These are phyloP conservation scores for Phytophthora fragariae DNA, from an alignment of 352 stramenopile species.

Conservation along the genomic window DNA sequence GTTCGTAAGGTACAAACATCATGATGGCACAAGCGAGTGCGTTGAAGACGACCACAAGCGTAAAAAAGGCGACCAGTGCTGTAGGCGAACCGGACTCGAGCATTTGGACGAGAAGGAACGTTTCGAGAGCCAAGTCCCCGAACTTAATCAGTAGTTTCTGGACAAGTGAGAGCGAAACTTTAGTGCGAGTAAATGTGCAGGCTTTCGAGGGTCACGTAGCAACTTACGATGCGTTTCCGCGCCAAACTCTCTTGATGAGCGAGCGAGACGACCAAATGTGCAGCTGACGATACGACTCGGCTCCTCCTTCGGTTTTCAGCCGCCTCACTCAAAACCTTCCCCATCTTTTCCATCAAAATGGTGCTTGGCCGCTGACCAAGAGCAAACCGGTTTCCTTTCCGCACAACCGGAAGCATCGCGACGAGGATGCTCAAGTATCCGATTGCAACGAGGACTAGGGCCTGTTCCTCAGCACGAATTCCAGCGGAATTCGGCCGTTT, in stretches of 20 bases:
- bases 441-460: neutral
- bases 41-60: constrained; percentile 20
- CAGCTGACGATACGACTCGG: neutral
- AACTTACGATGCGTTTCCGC: neutral
- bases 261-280: neutral
- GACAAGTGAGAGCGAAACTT: no score
- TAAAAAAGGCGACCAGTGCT: constrained; percentile 21
- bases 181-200: no score
- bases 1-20: constrained; percentile 23
- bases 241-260: neutral
- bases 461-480: no score
- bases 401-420: neutral
- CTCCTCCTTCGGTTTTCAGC: neutral
- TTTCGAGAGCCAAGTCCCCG: constrained; percentile 20
- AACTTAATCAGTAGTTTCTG: constrained; percentile 25
- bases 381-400: neutral
- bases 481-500: no score
- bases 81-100: constrained; percentile 20
- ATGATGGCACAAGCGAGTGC: constrained; percentile 18
- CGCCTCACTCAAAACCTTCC: neutral
- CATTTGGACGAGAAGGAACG: constrained; percentile 21
- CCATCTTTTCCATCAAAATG: neutral
- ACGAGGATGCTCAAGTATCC: constrained; percentile 16
- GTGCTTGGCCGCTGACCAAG: neutral
- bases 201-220: no score